These are phyloP conservation scores for Infundibulicybe gibba DNA, from an alignment of 768 basidiomycete species.

Conservation along the genomic window DNA sequence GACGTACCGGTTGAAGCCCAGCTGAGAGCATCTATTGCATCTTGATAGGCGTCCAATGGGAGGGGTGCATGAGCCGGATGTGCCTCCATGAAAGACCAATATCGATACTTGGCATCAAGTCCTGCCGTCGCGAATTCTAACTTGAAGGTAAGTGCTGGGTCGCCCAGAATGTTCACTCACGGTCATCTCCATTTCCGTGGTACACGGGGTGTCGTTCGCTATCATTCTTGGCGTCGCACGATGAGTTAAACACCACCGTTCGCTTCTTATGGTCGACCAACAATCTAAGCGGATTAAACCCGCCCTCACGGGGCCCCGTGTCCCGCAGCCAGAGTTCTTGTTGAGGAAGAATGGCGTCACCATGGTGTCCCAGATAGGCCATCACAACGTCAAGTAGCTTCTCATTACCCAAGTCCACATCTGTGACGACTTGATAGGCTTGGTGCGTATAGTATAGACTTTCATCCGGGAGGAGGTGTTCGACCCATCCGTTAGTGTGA, in stretches of 20 bases:
- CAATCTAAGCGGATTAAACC: slow-evolving; percentile 35
- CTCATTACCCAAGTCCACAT: slow-evolving; percentile 58
- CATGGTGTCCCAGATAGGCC: slow-evolving; percentile 38
- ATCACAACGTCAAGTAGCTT: slow-evolving; percentile 46
- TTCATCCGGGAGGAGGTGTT: slow-evolving; percentile 72
- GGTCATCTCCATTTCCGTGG: slow-evolving; percentile 34
- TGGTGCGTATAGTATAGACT: slow-evolving; percentile 69
- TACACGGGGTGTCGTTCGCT: slow-evolving; percentile 17
- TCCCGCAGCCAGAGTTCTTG: slow-evolving; percentile 66
- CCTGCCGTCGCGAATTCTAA: slow-evolving; percentile 32
- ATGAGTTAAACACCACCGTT: slow-evolving; percentile 45
- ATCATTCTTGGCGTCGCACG: no score
- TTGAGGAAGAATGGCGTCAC: slow-evolving; percentile 22
- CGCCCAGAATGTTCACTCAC: slow-evolving; percentile 26
- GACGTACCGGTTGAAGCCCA: slow-evolving; percentile 75
- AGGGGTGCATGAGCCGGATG: slow-evolving; percentile 48
- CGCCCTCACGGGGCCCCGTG: slow-evolving; percentile 17
- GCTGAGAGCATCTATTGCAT: slow-evolving; percentile 73
- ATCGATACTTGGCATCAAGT: slow-evolving; percentile 72
- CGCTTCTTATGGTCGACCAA: slow-evolving; percentile 69
- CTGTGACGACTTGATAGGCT: slow-evolving; percentile 57
- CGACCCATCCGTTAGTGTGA: slow-evolving; percentile 68
- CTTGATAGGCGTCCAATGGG: slow-evolving; percentile 50
- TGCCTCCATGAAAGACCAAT: slow-evolving; percentile 57
- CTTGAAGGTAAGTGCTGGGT: neutral